These are phyloP conservation scores for Dipteronia sinensis DNA, from an alignment of 345 rosid genomes.

Conservation along the genomic window DNA sequence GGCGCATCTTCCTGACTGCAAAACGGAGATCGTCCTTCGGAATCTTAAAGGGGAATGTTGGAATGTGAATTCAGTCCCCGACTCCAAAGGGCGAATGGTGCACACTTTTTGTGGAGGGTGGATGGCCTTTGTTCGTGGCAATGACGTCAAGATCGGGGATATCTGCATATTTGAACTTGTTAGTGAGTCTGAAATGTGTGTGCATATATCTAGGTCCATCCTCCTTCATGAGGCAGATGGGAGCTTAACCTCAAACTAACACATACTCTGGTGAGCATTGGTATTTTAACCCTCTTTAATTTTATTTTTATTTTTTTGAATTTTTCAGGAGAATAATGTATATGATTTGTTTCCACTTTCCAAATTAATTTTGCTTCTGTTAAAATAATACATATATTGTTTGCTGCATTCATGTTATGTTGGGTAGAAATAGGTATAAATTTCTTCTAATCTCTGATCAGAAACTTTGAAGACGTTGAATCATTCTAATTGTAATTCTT, in stretches of 20 bases:
- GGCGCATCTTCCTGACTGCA: slow-evolving; percentile 53
- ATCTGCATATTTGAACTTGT: slow-evolving; percentile 65
- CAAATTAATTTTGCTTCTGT: background rate
- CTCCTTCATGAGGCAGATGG: slow-evolving; percentile 19
- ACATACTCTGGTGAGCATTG: slow-evolving; percentile 13
- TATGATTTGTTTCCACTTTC: background rate
- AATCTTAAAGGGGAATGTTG: slow-evolving; percentile 50
- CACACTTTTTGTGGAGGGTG: slow-evolving; percentile 72
- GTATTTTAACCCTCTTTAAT: background rate
- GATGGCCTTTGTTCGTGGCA: slow-evolving; percentile 67
- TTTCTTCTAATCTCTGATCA: background rate
- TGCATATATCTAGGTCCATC: slow-evolving; percentile 46
- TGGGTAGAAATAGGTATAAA: background rate
- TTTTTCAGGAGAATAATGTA: background rate
- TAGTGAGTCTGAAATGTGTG: slow-evolving; percentile 52
- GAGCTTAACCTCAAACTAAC: background rate
- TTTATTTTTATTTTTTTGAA: background rate
- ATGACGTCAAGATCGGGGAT: slow-evolving; percentile 53
- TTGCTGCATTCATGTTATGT: background rate
- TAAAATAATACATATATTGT: background rate
- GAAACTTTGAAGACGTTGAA: background rate
- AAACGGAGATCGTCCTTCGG: slow-evolving; percentile 55
- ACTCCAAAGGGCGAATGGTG: slow-evolving; percentile 50
- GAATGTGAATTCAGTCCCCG: slow-evolving; percentile 69
- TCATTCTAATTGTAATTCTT: background rate